A percentile compares a stretch with the other conserved stretches of the same genome.
phyloP scores from a whole-genome alignment of 2,329 filamentous ascomycete genomes.

The Monosporascus sp. region DNA sequence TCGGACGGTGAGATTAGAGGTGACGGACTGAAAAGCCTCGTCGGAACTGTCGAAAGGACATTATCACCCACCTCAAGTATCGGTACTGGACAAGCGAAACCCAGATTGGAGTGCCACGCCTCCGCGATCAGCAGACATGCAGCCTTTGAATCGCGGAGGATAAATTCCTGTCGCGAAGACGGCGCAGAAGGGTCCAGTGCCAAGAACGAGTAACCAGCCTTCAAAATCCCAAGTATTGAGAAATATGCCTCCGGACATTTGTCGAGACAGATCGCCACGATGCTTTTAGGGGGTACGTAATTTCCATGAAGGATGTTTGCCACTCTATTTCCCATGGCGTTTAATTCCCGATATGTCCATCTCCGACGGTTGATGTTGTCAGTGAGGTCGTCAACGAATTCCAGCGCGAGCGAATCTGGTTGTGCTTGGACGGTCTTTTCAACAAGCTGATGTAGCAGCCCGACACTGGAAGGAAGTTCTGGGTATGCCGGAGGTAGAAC shows the following conservation, averaged over 20 bases:
- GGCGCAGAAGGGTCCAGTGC: constrained; percentile 75
- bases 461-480: constrained; percentile 51
- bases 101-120: constrained; percentile 15
- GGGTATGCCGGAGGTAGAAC: constrained; percentile 56
- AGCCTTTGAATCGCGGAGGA: constrained; percentile 67
- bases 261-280: constrained; percentile 75
- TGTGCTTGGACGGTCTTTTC: constrained; percentile 52
- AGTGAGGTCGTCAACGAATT: constrained; percentile 62
- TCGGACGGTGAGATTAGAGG: constrained; percentile 41
- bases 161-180: constrained; percentile 67
- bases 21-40: constrained; percentile 22
- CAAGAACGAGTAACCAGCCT: constrained; percentile 75
- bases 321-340: constrained; percentile 66
- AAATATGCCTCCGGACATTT: constrained; percentile 84
- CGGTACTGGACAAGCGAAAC: constrained; percentile 27
- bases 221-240: constrained; percentile 74
- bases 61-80: constrained; percentile 29
- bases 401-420: constrained; percentile 63
- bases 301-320: constrained; percentile 56
- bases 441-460: constrained; percentile 72
- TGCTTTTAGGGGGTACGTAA: constrained; percentile 48
- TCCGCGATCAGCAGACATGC: constrained; percentile 54
- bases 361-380: constrained; percentile 38
- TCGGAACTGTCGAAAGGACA: constrained; percentile 17
- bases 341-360: constrained; percentile 73